A percentile compares a stretch with the other conserved stretches of the same genome.
phyloP scores from a whole-genome alignment of 768 basidiomycete genomes.

The Leccinum imitatum region DNA sequence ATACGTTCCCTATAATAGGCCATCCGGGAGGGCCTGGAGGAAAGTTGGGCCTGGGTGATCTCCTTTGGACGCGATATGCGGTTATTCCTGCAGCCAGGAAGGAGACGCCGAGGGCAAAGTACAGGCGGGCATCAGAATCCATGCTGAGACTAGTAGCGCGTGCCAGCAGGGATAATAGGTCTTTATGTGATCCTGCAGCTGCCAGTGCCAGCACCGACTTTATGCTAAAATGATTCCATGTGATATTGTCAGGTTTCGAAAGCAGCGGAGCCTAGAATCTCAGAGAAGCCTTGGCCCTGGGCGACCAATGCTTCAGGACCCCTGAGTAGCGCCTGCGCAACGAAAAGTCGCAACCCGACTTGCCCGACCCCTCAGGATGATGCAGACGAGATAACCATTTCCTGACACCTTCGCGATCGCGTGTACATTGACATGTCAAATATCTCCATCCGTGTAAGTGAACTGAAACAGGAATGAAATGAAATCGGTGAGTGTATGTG shows the following conservation, averaged over 20 bases:
- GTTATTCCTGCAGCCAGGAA: not conserved
- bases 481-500: too few relatives aligned
- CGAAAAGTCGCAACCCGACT: too few relatives aligned
- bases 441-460: too few relatives aligned
- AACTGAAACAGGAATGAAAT: too few relatives aligned
- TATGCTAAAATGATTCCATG: not conserved
- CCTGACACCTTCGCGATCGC: too few relatives aligned
- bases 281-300: too few relatives aligned
- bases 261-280: not conserved
- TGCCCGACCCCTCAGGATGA: too few relatives aligned
- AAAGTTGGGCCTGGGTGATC: not conserved
- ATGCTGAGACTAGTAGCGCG: not conserved
- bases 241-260: not conserved
- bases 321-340: too few relatives aligned
- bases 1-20: slow-evolving; percentile 11
- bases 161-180: not conserved
- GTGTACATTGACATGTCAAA: too few relatives aligned
- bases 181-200: not conserved
- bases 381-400: too few relatives aligned
- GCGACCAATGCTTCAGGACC: too few relatives aligned
- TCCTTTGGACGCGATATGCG: not conserved
- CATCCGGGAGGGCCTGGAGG: slow-evolving; percentile 7
- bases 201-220: too few relatives aligned
- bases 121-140: not conserved
- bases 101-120: not conserved